A percentile compares a stretch with the other conserved stretches of the same genome.
phyloP scores from a whole-genome alignment of 108 stramenopile genomes.

The Craspedostauros australis region DNA sequence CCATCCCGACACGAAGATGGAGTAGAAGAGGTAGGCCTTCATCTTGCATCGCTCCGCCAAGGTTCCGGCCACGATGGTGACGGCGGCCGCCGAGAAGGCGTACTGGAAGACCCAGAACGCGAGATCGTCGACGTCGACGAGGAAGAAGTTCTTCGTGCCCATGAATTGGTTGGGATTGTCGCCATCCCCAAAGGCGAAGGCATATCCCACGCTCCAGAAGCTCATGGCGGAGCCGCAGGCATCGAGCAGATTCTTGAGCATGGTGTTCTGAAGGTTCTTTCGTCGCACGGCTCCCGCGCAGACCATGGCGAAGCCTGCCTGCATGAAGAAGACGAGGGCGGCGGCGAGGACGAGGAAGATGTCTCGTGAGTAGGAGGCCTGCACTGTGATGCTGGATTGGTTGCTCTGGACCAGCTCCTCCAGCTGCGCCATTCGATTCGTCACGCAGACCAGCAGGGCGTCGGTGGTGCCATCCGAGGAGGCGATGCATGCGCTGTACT shows the following conservation, averaged over 20 bases:
- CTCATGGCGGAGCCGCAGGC: slow-evolving; percentile 70
- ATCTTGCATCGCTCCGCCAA: slow-evolving; percentile 93
- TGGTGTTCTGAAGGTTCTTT: slow-evolving; percentile 83
- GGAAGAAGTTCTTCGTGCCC: slow-evolving; percentile 47
- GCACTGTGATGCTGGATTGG: too few species aligned
- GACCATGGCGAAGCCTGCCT: slow-evolving; percentile 76
- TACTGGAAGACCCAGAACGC: slow-evolving; percentile 83
- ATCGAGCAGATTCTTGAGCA: slow-evolving; percentile 87
- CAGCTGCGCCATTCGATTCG: too few species aligned
- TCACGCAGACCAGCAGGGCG: too few species aligned
- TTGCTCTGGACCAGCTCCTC: too few species aligned
- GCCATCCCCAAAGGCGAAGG: slow-evolving; percentile 52
- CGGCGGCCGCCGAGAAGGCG: slow-evolving; percentile 78
- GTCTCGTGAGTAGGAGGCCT: too few species aligned
- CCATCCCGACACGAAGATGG: slow-evolving; percentile 68
- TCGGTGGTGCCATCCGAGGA: too few species aligned
- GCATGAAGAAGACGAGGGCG: slow-evolving; percentile 83
- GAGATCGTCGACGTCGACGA: slow-evolving; percentile 30
- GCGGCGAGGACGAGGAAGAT: slow-evolving; percentile 64
- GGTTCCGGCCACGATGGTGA: slow-evolving; percentile 92
- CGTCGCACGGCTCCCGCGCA: slow-evolving; percentile 72
- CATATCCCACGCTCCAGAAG: slow-evolving; percentile 72
- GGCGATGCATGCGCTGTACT: too few species aligned
- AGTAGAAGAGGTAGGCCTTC: slow-evolving; percentile 79
- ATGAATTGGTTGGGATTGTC: slow-evolving; percentile 33